Percentiles rank a stretch among this genome's conserved stretches.
These are phyloP conservation scores for Telfairia occidentalis DNA, from an alignment of 331 rosid genomes.

Conservation along the genomic window DNA sequence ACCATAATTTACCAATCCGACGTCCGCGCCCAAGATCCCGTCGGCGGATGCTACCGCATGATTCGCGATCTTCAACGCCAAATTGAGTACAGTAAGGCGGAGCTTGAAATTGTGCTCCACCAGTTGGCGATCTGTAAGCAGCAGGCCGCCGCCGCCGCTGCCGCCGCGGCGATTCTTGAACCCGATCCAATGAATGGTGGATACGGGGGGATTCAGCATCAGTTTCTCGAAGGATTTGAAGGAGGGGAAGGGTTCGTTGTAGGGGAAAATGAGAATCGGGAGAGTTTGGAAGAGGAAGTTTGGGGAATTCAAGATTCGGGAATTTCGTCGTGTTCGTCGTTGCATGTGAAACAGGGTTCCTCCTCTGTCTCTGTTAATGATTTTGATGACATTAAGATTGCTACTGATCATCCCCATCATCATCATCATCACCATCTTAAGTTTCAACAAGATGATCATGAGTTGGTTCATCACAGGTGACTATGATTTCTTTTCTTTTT, in stretches of 20 bases:
- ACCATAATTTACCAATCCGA: conserved; percentile 66
- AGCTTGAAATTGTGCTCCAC: conserved; percentile 50
- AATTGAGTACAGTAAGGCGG: conserved; percentile 33
- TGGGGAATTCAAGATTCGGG: conserved; percentile 44
- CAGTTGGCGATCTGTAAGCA: conserved; percentile 49
- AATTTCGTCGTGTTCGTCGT: conserved; percentile 24
- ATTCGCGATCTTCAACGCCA: conserved; percentile 38
- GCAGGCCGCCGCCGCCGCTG: conserved; percentile 17
- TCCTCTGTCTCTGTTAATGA: conserved; percentile 7
- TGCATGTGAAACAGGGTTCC: conserved; percentile 35
- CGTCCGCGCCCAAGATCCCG: conserved; percentile 59
- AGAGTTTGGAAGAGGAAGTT: conserved; percentile 34
- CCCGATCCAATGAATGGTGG: not conserved
- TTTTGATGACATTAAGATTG: conserved; percentile 32
- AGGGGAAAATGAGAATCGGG: not conserved
- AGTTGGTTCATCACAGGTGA: conserved; percentile 27
- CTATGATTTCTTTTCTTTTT: not conserved
- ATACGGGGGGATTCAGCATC: conserved; percentile 14
- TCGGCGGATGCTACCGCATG: conserved; percentile 62
- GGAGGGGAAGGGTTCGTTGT: not conserved
- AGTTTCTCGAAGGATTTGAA: conserved; percentile 18
- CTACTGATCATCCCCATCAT: conserved; percentile 17
- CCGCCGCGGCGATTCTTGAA: not conserved
- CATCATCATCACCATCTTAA: conserved; percentile 7
- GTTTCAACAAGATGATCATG: conserved; percentile 20